Evolutionary conservation across 176 grass and related monocot genomes (phyloP), one percentile per base, ranked within the genome.

Genomic region (Bromus sterilis): DNA sequence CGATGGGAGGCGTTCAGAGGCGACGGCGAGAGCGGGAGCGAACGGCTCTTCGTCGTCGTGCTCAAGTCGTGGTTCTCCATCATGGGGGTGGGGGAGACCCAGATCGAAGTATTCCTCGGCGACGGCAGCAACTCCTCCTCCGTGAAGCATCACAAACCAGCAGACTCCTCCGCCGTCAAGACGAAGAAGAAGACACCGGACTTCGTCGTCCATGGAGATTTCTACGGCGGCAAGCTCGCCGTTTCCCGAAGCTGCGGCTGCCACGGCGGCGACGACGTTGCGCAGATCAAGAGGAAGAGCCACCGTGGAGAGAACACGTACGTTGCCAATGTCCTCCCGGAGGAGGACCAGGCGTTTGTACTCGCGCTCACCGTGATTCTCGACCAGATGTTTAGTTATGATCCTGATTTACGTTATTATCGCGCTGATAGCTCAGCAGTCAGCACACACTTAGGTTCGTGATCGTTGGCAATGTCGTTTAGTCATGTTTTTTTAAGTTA

Each of bases 151-250:
- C n/a, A n/a, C n/a, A n/a, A n/a, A n/a, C n/a, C n/a, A n/a, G n/a
- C n/a, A n/a, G n/a, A n/a, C n/a, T n/a, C n/a, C n/a, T n/a, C n/a
- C n/a, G n/a, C n/a, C n/a, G n/a, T n/a, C n/a, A n/a, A n/a, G n/a
- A n/a, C n/a, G 14, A 61, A 86, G 16, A 18, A 80, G 49, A 37
- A 37, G 20, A 18, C 3, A 11, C 75, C 80, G 0, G 89, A 94
- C 51, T 89, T 94, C 49, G 83, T 79, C 72, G 46, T 94, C 77
- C 74, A 64, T 1, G 86, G 81, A 12, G 87, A 78, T 84, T 91
- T 84, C 68, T 34, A 67, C 57, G 26, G 51, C 14, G 35, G 65
- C 68, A 61, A 2, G 48, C 71, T 84, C 77, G 46, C 61, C 23
- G 70, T 94, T 46, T 83, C 28, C 24, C 35, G 21, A 4, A 35